Conservation (phyloP, 768 basidiomycete species). For the Krasilnikovozyma curviuscula region DNA sequence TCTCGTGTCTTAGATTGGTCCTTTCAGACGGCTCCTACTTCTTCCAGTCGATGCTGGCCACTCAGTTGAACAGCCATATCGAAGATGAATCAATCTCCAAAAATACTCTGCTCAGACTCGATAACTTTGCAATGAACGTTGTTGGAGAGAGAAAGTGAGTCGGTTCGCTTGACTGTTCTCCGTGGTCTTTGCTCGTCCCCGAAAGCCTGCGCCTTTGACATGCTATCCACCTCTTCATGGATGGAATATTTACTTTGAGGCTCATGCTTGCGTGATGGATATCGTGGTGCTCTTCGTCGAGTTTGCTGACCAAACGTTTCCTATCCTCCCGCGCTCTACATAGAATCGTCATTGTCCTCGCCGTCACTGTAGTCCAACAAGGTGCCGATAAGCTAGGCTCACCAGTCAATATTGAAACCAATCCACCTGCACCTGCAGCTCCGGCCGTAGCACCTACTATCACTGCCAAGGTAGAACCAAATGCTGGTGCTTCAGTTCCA, state of each 20-base stretch:
- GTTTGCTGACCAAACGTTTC: too few species aligned
- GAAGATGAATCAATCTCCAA: slow-evolving; percentile 43
- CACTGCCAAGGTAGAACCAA: not conserved
- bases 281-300: too few species aligned
- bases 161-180: not conserved
- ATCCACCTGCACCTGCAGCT: slow-evolving; percentile 12
- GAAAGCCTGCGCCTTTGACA: not conserved
- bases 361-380: slow-evolving; percentile 13
- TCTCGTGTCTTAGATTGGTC: slow-evolving; percentile 39
- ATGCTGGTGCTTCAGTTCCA: slow-evolving; percentile 8
- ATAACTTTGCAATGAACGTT: slow-evolving; percentile 59
- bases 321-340: not conserved
- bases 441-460: slow-evolving; percentile 5
- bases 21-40: slow-evolving; percentile 75
- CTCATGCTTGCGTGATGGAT: slow-evolving; percentile 1
- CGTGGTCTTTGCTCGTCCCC: not conserved
- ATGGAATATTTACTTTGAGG: not conserved
- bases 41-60: slow-evolving; percentile 86
- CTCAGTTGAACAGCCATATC: slow-evolving; percentile 62
- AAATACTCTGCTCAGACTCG: slow-evolving; percentile 48
- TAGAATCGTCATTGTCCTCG: slow-evolving; percentile 67
- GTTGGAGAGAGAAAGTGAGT: slow-evolving; percentile 67
- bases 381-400: slow-evolving; percentile 6
- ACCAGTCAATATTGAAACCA: slow-evolving; percentile 10
- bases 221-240: not conserved